Conservation (phyloP, 495 filamentous ascomycete species). For the Neurospora sp. region DNA sequence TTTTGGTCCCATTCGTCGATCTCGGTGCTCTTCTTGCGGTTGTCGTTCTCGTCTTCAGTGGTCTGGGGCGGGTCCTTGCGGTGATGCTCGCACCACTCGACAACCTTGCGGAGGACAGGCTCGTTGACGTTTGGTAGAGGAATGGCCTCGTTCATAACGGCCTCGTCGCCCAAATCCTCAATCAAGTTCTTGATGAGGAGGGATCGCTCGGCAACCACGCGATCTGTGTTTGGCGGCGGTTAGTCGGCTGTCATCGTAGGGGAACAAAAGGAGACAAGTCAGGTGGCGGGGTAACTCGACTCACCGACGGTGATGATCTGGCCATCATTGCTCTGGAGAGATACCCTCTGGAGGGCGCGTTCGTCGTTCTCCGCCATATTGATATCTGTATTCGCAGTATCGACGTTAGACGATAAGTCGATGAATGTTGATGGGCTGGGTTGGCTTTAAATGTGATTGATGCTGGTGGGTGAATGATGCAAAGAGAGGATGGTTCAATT, state of each 20-base stretch:
- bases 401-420: neutral
- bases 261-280: neutral
- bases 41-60: constrained; percentile 83
- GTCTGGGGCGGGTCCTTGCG: constrained; percentile 67
- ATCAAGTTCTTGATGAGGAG: constrained; percentile 97
- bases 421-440: constrained; percentile 4
- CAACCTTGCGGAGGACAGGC: constrained; percentile 83
- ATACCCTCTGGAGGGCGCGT: constrained; percentile 6
- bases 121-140: constrained; percentile 81
- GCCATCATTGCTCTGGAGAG: constrained; percentile 14
- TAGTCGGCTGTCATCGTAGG: neutral
- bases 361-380: constrained; percentile 11
- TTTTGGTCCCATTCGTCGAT: constrained; percentile 99
- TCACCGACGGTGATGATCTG: constrained; percentile 11
- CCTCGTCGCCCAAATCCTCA: constrained; percentile 71
- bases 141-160: constrained; percentile 63
- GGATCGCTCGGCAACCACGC: constrained; percentile 79
- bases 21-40: constrained; percentile 93
- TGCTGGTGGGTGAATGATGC: neutral
- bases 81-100: constrained; percentile 97
- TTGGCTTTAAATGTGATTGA: neutral
- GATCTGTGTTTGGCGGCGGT: constrained; percentile 36
- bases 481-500: neutral
- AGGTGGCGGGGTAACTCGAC: constrained; percentile 5
- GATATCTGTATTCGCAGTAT: neutral